phyloP scores from a whole-genome alignment of 164 flowering plant species.

The Vitis labrusca region DNA sequence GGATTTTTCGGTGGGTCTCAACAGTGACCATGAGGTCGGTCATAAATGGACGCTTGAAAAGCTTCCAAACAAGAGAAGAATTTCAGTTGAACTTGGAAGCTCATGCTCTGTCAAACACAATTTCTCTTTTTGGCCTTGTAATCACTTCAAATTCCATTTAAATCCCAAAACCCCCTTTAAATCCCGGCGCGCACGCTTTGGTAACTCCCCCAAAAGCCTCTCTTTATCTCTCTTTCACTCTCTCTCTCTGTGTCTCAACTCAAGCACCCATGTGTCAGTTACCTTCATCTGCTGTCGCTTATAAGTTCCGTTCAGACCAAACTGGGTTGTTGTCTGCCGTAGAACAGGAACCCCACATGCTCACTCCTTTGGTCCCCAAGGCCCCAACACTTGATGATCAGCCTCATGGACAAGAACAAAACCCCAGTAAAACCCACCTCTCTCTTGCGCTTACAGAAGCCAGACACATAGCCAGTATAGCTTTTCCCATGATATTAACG shows the following conservation, averaged over 20 bases:
- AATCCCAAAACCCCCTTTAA: constrained; percentile 1
- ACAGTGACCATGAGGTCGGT: constrained; percentile 14
- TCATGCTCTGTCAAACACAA: neutral
- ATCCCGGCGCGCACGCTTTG: neutral
- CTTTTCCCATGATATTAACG: constrained; percentile 67
- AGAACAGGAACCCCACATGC: constrained; percentile 18
- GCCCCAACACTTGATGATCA: constrained; percentile 17
- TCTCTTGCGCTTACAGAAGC: constrained; percentile 40
- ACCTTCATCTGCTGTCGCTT: constrained; percentile 2
- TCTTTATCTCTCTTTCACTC: constrained; percentile 2
- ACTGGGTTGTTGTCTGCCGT: neutral
- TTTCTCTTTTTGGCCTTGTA: neutral
- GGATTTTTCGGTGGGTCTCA: constrained; percentile 1
- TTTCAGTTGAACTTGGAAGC: constrained; percentile 3
- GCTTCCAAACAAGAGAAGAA: neutral
- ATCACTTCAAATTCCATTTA: neutral
- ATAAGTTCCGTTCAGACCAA: constrained; percentile 10
- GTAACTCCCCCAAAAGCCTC: neutral
- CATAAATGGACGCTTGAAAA: constrained; percentile 16
- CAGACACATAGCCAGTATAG: constrained; percentile 44
- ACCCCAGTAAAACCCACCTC: constrained; percentile 28
- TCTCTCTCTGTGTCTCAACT: constrained; percentile 8
- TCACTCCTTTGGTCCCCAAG: constrained; percentile 36
- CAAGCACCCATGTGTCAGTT: constrained; percentile 14
- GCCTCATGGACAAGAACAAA: neutral